These are phyloP conservation scores for Sherardia arvensis DNA, from an alignment of 257 asterid species.

Conservation along the genomic window DNA sequence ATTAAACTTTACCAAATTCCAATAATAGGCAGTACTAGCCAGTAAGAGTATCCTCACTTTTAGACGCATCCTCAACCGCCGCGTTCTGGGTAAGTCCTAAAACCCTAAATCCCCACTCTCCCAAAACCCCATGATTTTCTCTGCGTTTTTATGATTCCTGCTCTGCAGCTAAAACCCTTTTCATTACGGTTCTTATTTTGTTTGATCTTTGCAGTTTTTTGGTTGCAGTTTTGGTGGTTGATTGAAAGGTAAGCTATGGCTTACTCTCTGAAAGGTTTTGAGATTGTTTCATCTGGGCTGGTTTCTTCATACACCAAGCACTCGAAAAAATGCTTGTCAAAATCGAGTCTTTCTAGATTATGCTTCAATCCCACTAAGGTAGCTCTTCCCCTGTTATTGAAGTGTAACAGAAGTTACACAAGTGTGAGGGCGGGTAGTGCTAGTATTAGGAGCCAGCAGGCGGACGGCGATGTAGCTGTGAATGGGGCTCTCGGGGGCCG, in stretches of 20 bases:
- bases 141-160: too few species aligned
- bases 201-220: not conserved
- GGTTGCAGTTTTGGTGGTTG: conserved; percentile 1
- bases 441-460: conserved; percentile 16
- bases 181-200: conserved; percentile 32
- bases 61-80: too few species aligned
- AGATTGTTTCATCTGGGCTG: conserved; percentile 20
- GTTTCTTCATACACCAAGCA: conserved; percentile 18
- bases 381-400: conserved; percentile 27
- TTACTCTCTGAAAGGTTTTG: conserved; percentile 23
- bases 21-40: too few species aligned
- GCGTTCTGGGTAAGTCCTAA: too few species aligned
- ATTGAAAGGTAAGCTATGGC: conserved; percentile 16
- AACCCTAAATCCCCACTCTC: too few species aligned
- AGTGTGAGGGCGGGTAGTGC: conserved; percentile 18
- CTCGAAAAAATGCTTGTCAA: conserved; percentile 13
- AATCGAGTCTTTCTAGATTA: conserved; percentile 11
- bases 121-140: too few species aligned
- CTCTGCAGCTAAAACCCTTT: too few species aligned
- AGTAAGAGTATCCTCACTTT: too few species aligned
- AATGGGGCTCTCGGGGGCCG: conserved; percentile 19
- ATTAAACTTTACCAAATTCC: too few species aligned
- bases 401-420: conserved; percentile 7
- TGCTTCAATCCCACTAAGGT: not conserved
- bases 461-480: conserved; percentile 10